A percentile compares a stretch with the other conserved stretches of the same genome.
These are phyloP conservation scores for Pinus tabuliformis DNA, from an alignment of 75 land plant genomes.

Conservation along the genomic window DNA sequence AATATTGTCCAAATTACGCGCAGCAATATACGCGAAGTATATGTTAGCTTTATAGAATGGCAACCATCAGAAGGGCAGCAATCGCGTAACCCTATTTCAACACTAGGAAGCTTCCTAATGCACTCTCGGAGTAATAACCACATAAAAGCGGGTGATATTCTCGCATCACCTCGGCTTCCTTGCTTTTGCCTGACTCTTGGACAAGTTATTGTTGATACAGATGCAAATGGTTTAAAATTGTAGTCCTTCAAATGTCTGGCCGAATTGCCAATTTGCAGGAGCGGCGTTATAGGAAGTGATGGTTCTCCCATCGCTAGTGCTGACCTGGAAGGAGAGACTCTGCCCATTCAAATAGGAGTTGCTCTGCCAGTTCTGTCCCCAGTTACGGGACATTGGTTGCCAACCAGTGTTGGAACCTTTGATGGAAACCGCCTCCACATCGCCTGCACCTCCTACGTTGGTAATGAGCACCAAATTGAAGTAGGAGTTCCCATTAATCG, in stretches of 20 bases:
- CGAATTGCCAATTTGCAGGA: constrained; percentile 27
- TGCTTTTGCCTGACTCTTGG: too few relatives aligned
- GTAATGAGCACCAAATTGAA: constrained; percentile 30
- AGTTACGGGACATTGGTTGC: constrained; percentile 20
- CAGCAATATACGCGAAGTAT: too few relatives aligned
- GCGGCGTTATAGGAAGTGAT: constrained; percentile 16
- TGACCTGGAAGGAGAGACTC: constrained; percentile 28
- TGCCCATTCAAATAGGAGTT: constrained; percentile 21
- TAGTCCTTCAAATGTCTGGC: constrained; percentile 18
- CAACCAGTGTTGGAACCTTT: constrained; percentile 24
- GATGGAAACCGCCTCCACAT: constrained; percentile 13
- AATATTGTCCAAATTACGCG: too few relatives aligned
- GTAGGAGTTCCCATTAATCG: constrained; percentile 26
- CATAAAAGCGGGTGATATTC: too few relatives aligned
- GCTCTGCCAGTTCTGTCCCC: constrained; percentile 35
- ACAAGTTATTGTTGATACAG: too few relatives aligned
- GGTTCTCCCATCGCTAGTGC: constrained; percentile 17
- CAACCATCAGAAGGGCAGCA: too few relatives aligned
- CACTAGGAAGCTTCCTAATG: too few relatives aligned
- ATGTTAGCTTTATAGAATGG: too few relatives aligned
- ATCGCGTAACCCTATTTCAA: too few relatives aligned
- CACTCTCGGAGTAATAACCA: too few relatives aligned
- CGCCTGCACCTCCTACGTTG: constrained; percentile 32
- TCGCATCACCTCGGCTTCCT: too few relatives aligned
- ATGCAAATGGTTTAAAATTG: constrained; percentile 2